Evolutionary conservation across 1,284 basidiomycete species (phyloP), one percentile per base, ranked within the genome.

Genomic region (Xerocomus nothofagi): DNA sequence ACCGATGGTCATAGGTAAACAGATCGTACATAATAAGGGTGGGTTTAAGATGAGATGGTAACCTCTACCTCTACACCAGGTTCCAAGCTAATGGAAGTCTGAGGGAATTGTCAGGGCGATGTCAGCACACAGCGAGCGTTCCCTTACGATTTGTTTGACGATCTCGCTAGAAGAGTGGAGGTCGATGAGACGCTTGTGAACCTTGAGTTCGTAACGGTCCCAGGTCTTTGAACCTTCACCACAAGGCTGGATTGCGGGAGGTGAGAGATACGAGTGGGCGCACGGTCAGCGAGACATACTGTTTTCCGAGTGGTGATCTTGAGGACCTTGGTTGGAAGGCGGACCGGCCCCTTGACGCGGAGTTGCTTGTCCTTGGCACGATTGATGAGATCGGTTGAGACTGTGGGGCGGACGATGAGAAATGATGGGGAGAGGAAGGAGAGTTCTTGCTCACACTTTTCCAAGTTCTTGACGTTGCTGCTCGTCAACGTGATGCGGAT

Each of bases 191-290:
- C 97, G 92, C 82, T 99, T 99, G 89, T 99, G 96, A 63, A 99
- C 84, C 81, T 95, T 94, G 79, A 99, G 87, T 80, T 99, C 96
- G 77, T 95, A 99, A 68, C 92, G 88, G 77, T 99, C 97, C 97
- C 97, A 99, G 71, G 97, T 99, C 89, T 99, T 99, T 69, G 93
- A 96, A 83, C 97, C 97, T 79, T 99, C 97, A 95, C 97, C 97
- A 73, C 97, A 97, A 76, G 95, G 91, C 91, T 95, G 66, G 17
- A 38, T 62, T 21, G 46, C 15, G 4, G 17, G 4, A 38, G 0
- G 49, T 62, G 29, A 53, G 48, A 29, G 54, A 26, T 11, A n/a
- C 15, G 15, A 39, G 14, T 11, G 17, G 47, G 20, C 3, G 36
- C 49, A 20, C 36, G 9, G 17, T 1, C 33, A 18, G 18, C 9